Percentiles rank a stretch among this genome's conserved stretches.
Conservation (phyloP, 2,329 filamentous ascomycete species). For the Ascochyta pisi region DNA sequence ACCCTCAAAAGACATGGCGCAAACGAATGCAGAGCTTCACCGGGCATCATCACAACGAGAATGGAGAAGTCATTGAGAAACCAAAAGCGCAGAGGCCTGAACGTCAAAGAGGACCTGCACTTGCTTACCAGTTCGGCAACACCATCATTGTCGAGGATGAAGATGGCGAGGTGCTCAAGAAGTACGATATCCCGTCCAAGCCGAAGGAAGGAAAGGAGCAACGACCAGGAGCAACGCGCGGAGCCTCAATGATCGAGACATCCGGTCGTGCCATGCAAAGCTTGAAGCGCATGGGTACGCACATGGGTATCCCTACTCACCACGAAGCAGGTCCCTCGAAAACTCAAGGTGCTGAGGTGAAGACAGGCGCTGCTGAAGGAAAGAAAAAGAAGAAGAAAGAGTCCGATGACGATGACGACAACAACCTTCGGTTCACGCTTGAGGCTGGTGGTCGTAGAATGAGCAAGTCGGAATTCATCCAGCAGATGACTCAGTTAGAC, state of each 20-base stretch:
- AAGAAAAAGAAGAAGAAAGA: constrained; percentile 40
- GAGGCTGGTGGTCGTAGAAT: constrained; percentile 74
- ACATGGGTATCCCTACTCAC: constrained; percentile 54
- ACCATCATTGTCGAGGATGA: constrained; percentile 90
- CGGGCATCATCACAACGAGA: constrained; percentile 50
- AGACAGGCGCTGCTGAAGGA: constrained; percentile 4
- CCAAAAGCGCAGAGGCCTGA: constrained; percentile 43
- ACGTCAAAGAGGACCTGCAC: constrained; percentile 70
- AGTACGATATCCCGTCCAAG: constrained; percentile 73
- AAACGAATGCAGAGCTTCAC: constrained; percentile 57
- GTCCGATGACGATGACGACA: constrained; percentile 73
- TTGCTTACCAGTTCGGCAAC: constrained; percentile 85
- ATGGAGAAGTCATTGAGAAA: constrained; percentile 46
- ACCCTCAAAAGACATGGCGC: constrained; percentile 51
- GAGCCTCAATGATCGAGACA: constrained; percentile 38
- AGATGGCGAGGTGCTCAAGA: constrained; percentile 85
- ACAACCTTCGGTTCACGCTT: constrained; percentile 77
- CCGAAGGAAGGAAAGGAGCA: constrained; percentile 43
- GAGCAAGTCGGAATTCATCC: constrained; percentile 81
- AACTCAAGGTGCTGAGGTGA: constrained; percentile 18
- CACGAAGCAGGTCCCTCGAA: constrained; percentile 34
- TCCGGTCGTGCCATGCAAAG: constrained; percentile 52
- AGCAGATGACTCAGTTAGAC: constrained; percentile 75
- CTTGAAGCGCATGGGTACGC: constrained; percentile 60
- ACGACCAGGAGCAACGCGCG: constrained; percentile 40